phyloP scores from a whole-genome alignment of 805 yeast genomes.

The Candida silvicultrix region DNA sequence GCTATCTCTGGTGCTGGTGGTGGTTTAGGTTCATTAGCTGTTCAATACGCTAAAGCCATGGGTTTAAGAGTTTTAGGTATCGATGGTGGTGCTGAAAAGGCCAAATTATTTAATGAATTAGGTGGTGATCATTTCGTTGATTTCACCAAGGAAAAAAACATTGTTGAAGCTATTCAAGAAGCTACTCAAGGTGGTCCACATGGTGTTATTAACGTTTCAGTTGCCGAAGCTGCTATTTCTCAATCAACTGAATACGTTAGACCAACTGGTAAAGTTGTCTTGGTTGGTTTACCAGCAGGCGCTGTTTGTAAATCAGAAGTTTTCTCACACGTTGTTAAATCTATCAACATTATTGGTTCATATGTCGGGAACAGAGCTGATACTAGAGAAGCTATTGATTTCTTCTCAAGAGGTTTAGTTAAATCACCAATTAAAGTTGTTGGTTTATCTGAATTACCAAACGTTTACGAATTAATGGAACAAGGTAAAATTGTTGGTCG shows the following conservation, averaged over 20 bases:
- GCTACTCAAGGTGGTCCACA: slow-evolving; percentile 69
- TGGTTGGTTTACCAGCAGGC: slow-evolving; percentile 73
- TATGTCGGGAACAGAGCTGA: slow-evolving; percentile 87
- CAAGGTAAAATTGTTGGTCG: slow-evolving; percentile 59
- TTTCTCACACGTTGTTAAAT: slow-evolving; percentile 63
- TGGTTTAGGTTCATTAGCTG: slow-evolving; percentile 66
- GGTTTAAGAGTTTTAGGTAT: slow-evolving; percentile 63
- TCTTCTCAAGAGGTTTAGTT: slow-evolving; percentile 61
- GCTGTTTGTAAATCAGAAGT: slow-evolving; percentile 65
- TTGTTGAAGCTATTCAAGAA: slow-evolving; percentile 44
- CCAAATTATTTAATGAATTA: slow-evolving; percentile 38
- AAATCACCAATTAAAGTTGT: slow-evolving; percentile 55
- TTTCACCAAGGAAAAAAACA: slow-evolving; percentile 45
- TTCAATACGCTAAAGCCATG: slow-evolving; percentile 71
- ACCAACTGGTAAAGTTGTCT: slow-evolving; percentile 61
- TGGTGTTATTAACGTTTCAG: slow-evolving; percentile 66
- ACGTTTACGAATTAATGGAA: slow-evolving; percentile 52
- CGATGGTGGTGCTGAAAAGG: slow-evolving; percentile 60
- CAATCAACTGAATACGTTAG: slow-evolving; percentile 53
- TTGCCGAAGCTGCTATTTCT: slow-evolving; percentile 57
- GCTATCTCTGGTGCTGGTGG: slow-evolving; percentile 73
- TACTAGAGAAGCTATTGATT: slow-evolving; percentile 69
- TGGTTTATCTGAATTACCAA: slow-evolving; percentile 48
- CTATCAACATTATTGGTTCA: slow-evolving; percentile 68
- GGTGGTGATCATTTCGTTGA: slow-evolving; percentile 63